Evolutionary conservation across 352 stramenopile genomes (phyloP), one percentile per base, ranked within the genome.

Genomic region (Phytophthora citricola): DNA sequence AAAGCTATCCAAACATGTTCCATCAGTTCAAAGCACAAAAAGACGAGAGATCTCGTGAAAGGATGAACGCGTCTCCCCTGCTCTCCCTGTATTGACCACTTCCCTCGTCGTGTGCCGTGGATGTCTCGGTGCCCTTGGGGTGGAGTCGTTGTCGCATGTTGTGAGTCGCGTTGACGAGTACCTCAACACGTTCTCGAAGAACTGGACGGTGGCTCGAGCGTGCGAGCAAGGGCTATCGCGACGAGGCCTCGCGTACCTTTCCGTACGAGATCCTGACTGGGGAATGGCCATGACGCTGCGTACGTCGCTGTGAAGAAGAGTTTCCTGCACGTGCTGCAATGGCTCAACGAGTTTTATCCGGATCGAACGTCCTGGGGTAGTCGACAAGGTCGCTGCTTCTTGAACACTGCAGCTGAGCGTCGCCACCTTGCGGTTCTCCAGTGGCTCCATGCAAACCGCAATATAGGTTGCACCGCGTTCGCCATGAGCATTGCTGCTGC

Each of bases 131-230:
- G 47, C 12, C 6, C 38, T 58, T 5, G 49, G 50, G 1, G 49
- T 71, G 26, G 49, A 71, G n/a, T 66, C 41, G 9, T 38, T 66
- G 5, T 32, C 40, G 0, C 63, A 66, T 39, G 56, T 71, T 38
- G 55, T 67, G 9, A 40, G 6, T 2, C 48, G 26, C 15, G 15
- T 71, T 8, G 29, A 58, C 31, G 56, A 46, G 14, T 71, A 58
- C 20, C 14, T 70, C 5, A 41, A 60, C 26, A 41, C 32, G 10
- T 70, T 70, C 51, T 55, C 55, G 20, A 31, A 38, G 2, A n/a
- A 55, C 39, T 70, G 54, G 62, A 65, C 24, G 5, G 46, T 65
- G 31, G 6, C 46, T 2, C 46, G 43, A 15, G 63, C 55, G 2
- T 66, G 63, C 29, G 47, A 56, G 7, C 26, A 34, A 14, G 63